Conservation (phyloP, 345 rosid species). For the Arabis hirsuta region DNA sequence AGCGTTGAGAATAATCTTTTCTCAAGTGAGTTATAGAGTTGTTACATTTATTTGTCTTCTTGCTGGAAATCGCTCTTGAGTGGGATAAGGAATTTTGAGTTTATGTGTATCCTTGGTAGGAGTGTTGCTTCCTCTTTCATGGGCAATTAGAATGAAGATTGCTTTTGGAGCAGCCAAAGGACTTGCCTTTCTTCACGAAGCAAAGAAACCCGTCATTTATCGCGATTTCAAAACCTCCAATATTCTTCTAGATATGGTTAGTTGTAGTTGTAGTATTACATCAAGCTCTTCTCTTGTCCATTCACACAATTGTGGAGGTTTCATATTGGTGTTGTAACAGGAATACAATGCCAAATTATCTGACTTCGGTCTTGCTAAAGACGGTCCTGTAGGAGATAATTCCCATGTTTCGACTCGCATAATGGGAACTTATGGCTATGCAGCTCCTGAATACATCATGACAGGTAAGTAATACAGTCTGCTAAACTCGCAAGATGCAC, state of each 20-base stretch:
- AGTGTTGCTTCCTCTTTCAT: conserved; percentile 89
- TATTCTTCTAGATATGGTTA: conserved; percentile 82
- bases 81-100: neutral
- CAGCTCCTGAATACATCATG: conserved; percentile 98
- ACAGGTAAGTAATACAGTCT: conserved; percentile 55
- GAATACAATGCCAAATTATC: conserved; percentile 94
- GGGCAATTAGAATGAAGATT: conserved; percentile 89
- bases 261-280: conserved; percentile 33
- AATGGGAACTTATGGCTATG: conserved; percentile 99
- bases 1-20: conserved; percentile 89
- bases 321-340: conserved; percentile 48
- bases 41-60: conserved; percentile 14
- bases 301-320: conserved; percentile 26
- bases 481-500: neutral
- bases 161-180: conserved; percentile 97
- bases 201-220: conserved; percentile 93
- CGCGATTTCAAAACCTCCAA: conserved; percentile 98
- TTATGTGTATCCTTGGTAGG: conserved; percentile 51
- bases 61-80: neutral
- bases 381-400: conserved; percentile 96
- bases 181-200: conserved; percentile 93
- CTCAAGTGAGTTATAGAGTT: conserved; percentile 65
- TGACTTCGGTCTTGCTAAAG: conserved; percentile 96
- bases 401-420: conserved; percentile 98
- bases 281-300: conserved; percentile 19